Evolutionary conservation across 1,284 basidiomycete genomes (phyloP), one percentile per base, ranked within the genome.

Genomic region (Austroboletus rostrupii): DNA sequence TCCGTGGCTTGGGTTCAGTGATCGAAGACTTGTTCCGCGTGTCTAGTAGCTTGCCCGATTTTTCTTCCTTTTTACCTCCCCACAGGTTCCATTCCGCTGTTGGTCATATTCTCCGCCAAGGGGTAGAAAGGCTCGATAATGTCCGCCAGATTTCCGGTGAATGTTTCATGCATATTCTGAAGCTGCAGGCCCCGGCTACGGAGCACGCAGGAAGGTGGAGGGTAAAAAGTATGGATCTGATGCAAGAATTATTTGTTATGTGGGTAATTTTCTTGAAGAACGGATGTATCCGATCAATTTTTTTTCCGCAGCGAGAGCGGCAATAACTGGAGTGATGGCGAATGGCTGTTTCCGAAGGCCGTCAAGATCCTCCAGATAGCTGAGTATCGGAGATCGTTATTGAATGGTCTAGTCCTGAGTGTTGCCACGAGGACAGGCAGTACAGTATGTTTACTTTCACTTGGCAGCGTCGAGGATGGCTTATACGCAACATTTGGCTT

Each of bases 41-140:
- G 43, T 75, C 77, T 23, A 58, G 54, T 37, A 58, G 58, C n/a
- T 61, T 80, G 20, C 57, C 70, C 1, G 62, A 72, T 42, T 77
- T 83, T 49, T 66, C 71, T 23, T 68, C 69, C 19, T 90, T 84
- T 62, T 70, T 92, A 21, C 78, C 86, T 13, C 70, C 81, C 14
- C 61, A 69, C n/a, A 72, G 71, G 46, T 87, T 81, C 66, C 76
- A 83, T 52, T 60, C 69, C n/a, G 74, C 78, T 11, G 64, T 90
- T 38, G 80, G 77, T 3, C 84, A 82, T 0, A 80, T 95, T 45
- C 72, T 93, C 52, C 97, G 93, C 68, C 92, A 97, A 65, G 87
- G 90, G 8, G 83, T 92, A 16, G 96, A 98, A 68, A 78, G 93
- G 55, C 80, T 98, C 23, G 94, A 97, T 64, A 90, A 89, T 59